Conservation (phyloP, 2,329 filamentous ascomycete genomes). For the Venturiaceae sp. region DNA sequence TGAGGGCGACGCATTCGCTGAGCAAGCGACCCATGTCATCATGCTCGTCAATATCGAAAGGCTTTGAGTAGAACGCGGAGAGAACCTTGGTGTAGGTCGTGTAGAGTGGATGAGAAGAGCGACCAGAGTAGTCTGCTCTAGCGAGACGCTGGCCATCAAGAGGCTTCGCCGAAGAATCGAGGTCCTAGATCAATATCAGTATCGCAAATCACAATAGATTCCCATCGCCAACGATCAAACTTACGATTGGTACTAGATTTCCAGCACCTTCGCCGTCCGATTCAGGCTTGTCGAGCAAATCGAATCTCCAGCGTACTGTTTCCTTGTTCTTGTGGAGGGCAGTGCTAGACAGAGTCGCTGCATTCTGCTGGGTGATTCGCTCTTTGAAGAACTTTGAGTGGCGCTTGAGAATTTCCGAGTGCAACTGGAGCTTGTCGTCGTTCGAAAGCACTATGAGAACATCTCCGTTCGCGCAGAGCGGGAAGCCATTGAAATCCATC, state of each 20-base stretch:
- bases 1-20: conserved; percentile 28
- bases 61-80: conserved; percentile 1
- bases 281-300: conserved; percentile 17
- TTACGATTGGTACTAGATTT: conserved; percentile 19
- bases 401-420: conserved; percentile 21
- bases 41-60: neutral
- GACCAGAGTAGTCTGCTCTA: neutral
- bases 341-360: conserved; percentile 17
- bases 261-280: conserved; percentile 15
- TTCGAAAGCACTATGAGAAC: conserved; percentile 22
- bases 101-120: neutral
- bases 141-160: neutral
- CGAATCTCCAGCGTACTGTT: conserved; percentile 22
- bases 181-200: neutral
- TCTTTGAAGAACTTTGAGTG: conserved; percentile 19
- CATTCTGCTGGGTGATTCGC: conserved; percentile 20
- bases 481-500: conserved; percentile 5
- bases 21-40: conserved; percentile 25
- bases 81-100: neutral
- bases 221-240: conserved; percentile 14
- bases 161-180: neutral
- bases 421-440: conserved; percentile 21
- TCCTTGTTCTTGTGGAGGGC: conserved; percentile 16
- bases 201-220: conserved; percentile 17
- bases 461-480: conserved; percentile 17